phyloP scores from a whole-genome alignment of 2,329 filamentous ascomycete species.

The Aspergillus neoniger region DNA sequence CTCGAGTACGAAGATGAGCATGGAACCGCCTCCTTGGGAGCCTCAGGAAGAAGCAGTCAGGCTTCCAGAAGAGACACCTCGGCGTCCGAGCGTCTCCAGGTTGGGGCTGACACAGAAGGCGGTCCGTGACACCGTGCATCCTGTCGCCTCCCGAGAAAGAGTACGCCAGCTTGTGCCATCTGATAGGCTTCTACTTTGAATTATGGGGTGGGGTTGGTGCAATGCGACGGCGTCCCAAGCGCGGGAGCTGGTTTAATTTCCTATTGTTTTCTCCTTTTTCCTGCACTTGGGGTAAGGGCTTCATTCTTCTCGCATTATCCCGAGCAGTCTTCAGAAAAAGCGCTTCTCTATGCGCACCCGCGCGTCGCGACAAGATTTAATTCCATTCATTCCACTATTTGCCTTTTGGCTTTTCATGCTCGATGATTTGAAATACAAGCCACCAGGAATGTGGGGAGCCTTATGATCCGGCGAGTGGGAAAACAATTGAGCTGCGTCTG shows the following conservation, averaged over 20 bases:
- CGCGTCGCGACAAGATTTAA: not conserved
- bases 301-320: not conserved
- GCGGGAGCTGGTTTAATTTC: not conserved
- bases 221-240: not conserved
- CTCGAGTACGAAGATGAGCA: not conserved
- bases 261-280: not conserved
- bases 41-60: not conserved
- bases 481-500: not conserved
- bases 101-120: conserved; percentile 22
- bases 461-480: not conserved
- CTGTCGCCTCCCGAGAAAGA: conserved; percentile 26
- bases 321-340: not conserved
- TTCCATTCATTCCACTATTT: conserved; percentile 6
- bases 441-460: conserved; percentile 13
- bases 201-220: not conserved
- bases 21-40: not conserved
- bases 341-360: not conserved
- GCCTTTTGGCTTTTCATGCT: conserved; percentile 2
- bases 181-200: conserved; percentile 15
- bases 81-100: conserved; percentile 21
- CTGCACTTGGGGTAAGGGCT: not conserved
- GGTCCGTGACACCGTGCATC: conserved; percentile 31
- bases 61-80: conserved; percentile 1
- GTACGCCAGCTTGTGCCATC: conserved; percentile 11
- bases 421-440: conserved; percentile 14